These are phyloP conservation scores for Phoma sp. DNA, from an alignment of 2,329 filamentous ascomycete genomes.

Conservation along the genomic window DNA sequence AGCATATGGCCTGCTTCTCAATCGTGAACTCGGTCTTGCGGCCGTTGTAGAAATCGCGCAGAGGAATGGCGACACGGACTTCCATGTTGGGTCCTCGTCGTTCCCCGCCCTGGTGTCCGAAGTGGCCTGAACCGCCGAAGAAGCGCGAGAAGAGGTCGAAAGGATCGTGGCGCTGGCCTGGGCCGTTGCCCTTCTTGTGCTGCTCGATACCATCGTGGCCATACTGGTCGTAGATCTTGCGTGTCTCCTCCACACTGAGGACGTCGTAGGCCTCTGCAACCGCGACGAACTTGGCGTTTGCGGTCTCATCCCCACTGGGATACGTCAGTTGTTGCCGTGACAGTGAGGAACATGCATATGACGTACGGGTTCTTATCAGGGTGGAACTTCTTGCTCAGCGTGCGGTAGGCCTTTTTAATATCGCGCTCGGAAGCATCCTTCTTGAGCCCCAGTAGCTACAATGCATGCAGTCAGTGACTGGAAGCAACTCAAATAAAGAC, in stretches of 20 bases:
- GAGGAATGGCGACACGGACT: conserved; percentile 76
- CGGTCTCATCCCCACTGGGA: conserved; percentile 73
- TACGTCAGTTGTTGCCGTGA: conserved; percentile 15
- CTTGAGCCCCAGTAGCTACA: conserved; percentile 78
- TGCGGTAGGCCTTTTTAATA: conserved; percentile 91
- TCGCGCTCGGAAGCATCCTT: conserved; percentile 82
- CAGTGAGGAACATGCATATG: neutral
- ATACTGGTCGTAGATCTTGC: conserved; percentile 91
- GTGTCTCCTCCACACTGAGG: conserved; percentile 77
- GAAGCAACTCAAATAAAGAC: neutral
- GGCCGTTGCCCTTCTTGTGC: conserved; percentile 73
- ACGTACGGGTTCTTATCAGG: conserved; percentile 96
- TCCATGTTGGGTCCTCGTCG: conserved; percentile 89
- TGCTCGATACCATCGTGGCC: conserved; percentile 90
- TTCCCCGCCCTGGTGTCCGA: conserved; percentile 76
- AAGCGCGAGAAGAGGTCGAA: conserved; percentile 97
- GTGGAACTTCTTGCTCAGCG: conserved; percentile 92
- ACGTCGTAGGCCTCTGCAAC: conserved; percentile 96
- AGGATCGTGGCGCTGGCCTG: conserved; percentile 70
- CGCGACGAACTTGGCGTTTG: conserved; percentile 89
- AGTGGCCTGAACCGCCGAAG: conserved; percentile 91
- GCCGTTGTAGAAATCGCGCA: conserved; percentile 93
- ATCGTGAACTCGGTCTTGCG: conserved; percentile 84
- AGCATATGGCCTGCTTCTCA: conserved; percentile 95
- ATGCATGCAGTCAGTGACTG: conserved; percentile 20